A percentile compares a stretch with the other conserved stretches of the same genome.
Conservation (phyloP, 2,329 filamentous ascomycete species). For the Keithomyces neogunnii region DNA sequence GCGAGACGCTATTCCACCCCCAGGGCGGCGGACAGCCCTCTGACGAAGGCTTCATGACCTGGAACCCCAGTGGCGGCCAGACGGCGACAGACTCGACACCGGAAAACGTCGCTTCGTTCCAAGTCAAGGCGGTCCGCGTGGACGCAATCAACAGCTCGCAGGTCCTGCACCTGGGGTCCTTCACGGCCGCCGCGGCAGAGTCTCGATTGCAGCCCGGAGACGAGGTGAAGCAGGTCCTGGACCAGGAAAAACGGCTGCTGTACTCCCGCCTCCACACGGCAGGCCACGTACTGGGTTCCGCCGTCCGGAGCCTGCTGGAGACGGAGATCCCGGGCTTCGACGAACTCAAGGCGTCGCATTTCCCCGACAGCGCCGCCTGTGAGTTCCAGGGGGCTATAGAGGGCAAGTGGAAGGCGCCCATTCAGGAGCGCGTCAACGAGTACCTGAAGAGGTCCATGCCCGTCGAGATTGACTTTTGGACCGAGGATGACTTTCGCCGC, state of each 20-base stretch:
- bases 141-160: constrained; percentile 29
- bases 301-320: constrained; percentile 51
- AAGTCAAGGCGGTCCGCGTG: constrained; percentile 49
- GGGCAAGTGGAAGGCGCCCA: constrained; percentile 49
- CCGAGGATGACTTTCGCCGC: constrained; percentile 49
- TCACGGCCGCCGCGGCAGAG: constrained; percentile 21
- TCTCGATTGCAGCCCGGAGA: constrained; percentile 31
- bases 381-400: constrained; percentile 63
- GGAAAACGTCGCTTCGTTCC: constrained; percentile 21
- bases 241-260: constrained; percentile 49
- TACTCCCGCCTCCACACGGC: constrained; percentile 66
- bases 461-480: constrained; percentile 57
- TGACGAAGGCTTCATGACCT: constrained; percentile 50
- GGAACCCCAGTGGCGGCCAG: constrained; percentile 27
- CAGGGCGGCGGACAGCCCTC: constrained; percentile 69
- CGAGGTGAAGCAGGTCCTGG: constrained; percentile 46
- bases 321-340: constrained; percentile 44
- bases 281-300: constrained; percentile 62
- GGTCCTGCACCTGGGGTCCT: constrained; percentile 59
- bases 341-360: constrained; percentile 65
- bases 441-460: constrained; percentile 47
- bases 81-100: constrained; percentile 23
- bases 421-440: constrained; percentile 54
- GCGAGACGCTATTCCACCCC: constrained; percentile 64
- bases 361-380: constrained; percentile 56